Evolutionary conservation across 257 asterid genomes (phyloP).

Genomic region (Solanum virginianum): DNA sequence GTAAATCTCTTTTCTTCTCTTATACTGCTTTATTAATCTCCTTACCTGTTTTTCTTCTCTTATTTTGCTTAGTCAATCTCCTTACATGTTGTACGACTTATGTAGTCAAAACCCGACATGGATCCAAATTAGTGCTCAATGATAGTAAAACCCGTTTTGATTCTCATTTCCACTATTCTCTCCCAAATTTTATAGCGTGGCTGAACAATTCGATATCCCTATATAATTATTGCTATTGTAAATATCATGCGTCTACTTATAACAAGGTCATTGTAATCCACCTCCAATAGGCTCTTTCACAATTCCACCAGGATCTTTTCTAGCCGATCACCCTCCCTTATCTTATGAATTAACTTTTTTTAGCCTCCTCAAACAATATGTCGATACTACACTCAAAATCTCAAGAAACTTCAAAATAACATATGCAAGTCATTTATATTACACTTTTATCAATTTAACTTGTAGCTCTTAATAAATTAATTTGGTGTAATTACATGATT

Average conservation of each 20-base stretch:
- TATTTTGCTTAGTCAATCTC: background rate
- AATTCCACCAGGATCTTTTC: background rate
- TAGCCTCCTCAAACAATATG: background rate
- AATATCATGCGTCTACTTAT: background rate
- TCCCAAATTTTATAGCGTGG: background rate
- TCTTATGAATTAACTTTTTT: background rate
- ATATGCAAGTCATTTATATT: background rate
- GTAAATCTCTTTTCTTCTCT: background rate
- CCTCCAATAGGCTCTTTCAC: background rate
- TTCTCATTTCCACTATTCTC: background rate
- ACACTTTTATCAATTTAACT: background rate
- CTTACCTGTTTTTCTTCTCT: no score
- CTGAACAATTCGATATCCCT: background rate
- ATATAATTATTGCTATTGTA: background rate
- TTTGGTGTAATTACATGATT: background rate
- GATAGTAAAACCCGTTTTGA: background rate
- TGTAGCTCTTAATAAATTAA: background rate
- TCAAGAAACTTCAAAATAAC: background rate
- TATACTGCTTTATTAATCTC: no score
- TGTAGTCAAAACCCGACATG: background rate
- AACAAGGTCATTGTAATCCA: background rate
- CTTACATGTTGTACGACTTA: background rate
- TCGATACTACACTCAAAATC: background rate
- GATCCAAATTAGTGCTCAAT: background rate
- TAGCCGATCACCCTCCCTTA: background rate